phyloP scores from a whole-genome alignment of 2,329 filamentous ascomycete genomes.

The Ascochyta fabae region DNA sequence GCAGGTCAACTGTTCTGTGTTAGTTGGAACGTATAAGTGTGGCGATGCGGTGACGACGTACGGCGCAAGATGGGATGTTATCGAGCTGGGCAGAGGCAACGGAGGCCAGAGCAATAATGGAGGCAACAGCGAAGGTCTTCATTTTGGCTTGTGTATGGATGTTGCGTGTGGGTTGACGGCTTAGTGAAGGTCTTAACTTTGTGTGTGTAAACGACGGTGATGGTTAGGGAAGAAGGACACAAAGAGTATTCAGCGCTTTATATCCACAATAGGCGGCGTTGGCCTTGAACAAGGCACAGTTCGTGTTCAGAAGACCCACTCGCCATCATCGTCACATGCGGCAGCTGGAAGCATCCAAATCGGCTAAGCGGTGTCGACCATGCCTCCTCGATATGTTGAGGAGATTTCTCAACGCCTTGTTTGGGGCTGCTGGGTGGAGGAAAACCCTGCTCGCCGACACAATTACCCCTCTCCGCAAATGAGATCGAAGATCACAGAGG shows the following conservation, averaged over 20 bases:
- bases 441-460: constrained; percentile 17
- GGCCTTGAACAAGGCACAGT: constrained; percentile 19
- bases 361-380: constrained; percentile 21
- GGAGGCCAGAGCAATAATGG: constrained; percentile 52
- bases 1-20: constrained; percentile 52
- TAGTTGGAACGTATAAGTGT: constrained; percentile 17
- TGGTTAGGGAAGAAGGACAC: background rate
- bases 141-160: constrained; percentile 35
- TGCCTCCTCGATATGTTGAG: constrained; percentile 16
- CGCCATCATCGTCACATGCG: constrained; percentile 33
- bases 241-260: constrained; percentile 26
- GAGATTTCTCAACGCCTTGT: constrained; percentile 1
- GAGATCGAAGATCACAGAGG: constrained; percentile 15
- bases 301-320: constrained; percentile 22
- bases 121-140: constrained; percentile 47
- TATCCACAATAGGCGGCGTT: constrained; percentile 19
- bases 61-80: constrained; percentile 56
- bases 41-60: constrained; percentile 36
- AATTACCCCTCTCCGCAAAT: constrained; percentile 25
- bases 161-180: background rate
- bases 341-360: constrained; percentile 19
- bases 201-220: constrained; percentile 1
- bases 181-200: background rate
- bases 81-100: constrained; percentile 56
- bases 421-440: constrained; percentile 18